Conservation (phyloP, 139 green algal species). For the Micromonas pusilla region DNA sequence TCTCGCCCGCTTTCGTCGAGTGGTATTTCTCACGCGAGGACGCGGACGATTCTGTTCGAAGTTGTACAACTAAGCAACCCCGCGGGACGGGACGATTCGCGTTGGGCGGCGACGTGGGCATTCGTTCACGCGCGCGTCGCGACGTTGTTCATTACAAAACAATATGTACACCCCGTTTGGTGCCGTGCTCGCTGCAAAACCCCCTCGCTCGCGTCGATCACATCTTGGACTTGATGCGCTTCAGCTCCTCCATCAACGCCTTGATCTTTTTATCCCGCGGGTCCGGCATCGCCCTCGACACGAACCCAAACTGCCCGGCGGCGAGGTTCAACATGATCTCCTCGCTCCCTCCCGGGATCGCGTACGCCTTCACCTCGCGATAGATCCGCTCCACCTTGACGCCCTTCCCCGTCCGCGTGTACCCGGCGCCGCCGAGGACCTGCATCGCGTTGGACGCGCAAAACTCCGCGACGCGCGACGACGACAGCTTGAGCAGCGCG, state of each 20-base stretch:
- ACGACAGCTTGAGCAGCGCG: conserved; percentile 31
- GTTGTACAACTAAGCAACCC: too few species aligned
- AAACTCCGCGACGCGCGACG: conserved; percentile 29
- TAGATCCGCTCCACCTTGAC: conserved; percentile 34
- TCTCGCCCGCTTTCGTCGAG: too few species aligned
- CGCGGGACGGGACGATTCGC: too few species aligned
- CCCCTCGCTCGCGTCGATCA: not conserved
- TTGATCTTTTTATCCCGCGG: conserved; percentile 11
- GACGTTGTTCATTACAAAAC: too few species aligned
- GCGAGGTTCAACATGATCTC: conserved; percentile 38
- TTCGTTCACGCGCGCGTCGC: too few species aligned
- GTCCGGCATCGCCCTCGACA: not conserved
- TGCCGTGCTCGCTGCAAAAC: too few species aligned
- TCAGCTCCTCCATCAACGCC: not conserved
- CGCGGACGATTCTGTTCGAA: too few species aligned
- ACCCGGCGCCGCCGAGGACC: conserved; percentile 33
- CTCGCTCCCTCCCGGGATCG: conserved; percentile 34
- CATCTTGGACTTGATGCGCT: not conserved
- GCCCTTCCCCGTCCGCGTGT: conserved; percentile 30
- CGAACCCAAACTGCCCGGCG: conserved; percentile 5
- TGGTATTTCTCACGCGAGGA: too few species aligned
- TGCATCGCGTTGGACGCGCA: conserved; percentile 33
- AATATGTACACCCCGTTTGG: too few species aligned
- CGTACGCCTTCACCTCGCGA: conserved; percentile 30
- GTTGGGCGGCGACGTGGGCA: too few species aligned